phyloP scores from a whole-genome alignment of 495 filamentous ascomycete species.

The Penicillium longicatenatum region DNA sequence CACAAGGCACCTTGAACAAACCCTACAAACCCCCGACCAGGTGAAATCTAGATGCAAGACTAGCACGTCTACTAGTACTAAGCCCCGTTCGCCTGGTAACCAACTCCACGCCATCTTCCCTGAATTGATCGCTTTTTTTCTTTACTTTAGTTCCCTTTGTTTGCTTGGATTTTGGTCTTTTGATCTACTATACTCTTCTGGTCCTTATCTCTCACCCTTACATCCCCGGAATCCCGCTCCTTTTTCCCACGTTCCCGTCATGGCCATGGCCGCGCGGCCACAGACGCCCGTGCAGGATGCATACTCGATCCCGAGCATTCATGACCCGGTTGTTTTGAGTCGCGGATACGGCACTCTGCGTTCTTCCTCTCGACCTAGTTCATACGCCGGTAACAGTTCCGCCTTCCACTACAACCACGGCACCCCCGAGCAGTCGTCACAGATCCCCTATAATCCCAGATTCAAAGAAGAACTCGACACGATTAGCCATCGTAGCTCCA shows the following conservation, averaged over 20 bases:
- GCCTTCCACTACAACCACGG: slow-evolving; percentile 43
- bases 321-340: slow-evolving; percentile 24
- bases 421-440: slow-evolving; percentile 40
- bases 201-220: neutral
- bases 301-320: slow-evolving; percentile 38
- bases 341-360: slow-evolving; percentile 34
- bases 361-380: slow-evolving; percentile 41
- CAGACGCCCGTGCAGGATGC: slow-evolving; percentile 48
- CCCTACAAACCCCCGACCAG: neutral
- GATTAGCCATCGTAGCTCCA: slow-evolving; percentile 63
- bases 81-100: slow-evolving; percentile 33
- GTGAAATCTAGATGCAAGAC: neutral
- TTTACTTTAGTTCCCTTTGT: neutral
- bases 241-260: slow-evolving; percentile 25
- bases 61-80: slow-evolving; percentile 1
- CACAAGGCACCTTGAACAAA: neutral
- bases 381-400: slow-evolving; percentile 39
- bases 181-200: slow-evolving; percentile 1
- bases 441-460: slow-evolving; percentile 47
- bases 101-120: slow-evolving; percentile 17
- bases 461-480: slow-evolving; percentile 77
- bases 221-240: slow-evolving; percentile 3
- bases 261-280: slow-evolving; percentile 47
- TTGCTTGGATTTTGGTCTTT: neutral
- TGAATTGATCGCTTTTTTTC: neutral